Evolutionary conservation across 1,139 yeast genomes (phyloP), one percentile per base, ranked within the genome.

Genomic region (Blastobotrys aristatus): DNA sequence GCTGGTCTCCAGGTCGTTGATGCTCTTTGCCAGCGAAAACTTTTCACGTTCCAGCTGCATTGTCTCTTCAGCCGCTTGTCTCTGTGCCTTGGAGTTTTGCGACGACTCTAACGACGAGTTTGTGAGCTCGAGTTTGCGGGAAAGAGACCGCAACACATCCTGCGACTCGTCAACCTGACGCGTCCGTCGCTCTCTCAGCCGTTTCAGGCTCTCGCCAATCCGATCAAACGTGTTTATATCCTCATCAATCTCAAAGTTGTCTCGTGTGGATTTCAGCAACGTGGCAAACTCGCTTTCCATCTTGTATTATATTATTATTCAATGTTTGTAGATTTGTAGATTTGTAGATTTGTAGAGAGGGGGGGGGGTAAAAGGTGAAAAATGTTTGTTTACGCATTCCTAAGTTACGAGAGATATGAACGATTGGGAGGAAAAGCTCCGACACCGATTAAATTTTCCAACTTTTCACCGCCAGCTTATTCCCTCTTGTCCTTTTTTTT

Each of bases 1-100:
- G 30, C 73, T 66, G 54, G 77, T 71, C 50, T 80, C 84, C 48
- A 80, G 66, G 43, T 77, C 81, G 47, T 79, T 78, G 51, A 81
- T 68, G 32, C 72, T 72, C 56, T 79, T 79, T 2, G 84, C 85
- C 10, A 80, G 65, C 8, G 74, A 57, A 46, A 81, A 75, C 51
- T 79, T 77, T 40, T 72, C 69, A 36, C 73, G 69, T 55, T 79
- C 84, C 40, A 79, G 53, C 48, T 61, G 48, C 39, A 55, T 60
- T 51, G 57, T 59, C 50, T 48, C 59, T 45, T 58, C 63, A 2
- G 59, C 53, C 24, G 61, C 59, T 36, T 59, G 57, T 6, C 53
- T 49, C 40, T 52, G 52, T 51, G 54, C 67, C 64, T 44, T 59
- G 52, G 50, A 71, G 58, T 54, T 68, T 60, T 53, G 57, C 48